phyloP scores from a whole-genome alignment of 345 rosid species.

The Brassica juncea region DNA sequence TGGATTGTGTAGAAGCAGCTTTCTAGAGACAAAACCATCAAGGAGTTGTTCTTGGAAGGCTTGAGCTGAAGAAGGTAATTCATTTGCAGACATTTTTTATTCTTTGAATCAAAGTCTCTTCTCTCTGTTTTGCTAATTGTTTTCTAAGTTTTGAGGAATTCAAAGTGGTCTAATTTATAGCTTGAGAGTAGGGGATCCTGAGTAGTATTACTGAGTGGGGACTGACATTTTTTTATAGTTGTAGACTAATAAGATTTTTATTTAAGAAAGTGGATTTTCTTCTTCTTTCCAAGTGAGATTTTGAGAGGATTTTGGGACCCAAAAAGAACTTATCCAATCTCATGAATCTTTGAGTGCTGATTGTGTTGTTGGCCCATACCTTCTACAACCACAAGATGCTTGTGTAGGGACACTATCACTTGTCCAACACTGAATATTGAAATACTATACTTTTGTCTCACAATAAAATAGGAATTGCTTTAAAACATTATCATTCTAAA shows the following conservation, averaged over 20 bases:
- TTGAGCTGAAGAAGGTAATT: conserved; percentile 37
- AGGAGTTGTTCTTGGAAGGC: conserved; percentile 32
- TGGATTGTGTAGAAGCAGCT: conserved; percentile 37
- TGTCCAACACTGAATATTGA: neutral
- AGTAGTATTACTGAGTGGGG: conserved; percentile 13
- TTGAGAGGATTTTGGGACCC: conserved; percentile 33
- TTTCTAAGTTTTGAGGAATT: conserved; percentile 14
- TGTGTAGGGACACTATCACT: conserved; percentile 27
- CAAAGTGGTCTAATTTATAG: conserved; percentile 24
- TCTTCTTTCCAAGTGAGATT: neutral
- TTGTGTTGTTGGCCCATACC: conserved; percentile 21
- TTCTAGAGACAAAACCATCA: conserved; percentile 37
- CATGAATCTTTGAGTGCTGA: conserved; percentile 23
- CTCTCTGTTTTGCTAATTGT: conserved; percentile 19
- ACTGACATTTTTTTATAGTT: conserved; percentile 9
- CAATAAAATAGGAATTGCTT: neutral
- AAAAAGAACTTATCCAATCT: conserved; percentile 17
- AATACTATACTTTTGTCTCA: conserved; percentile 13
- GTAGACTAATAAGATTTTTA: conserved; percentile 1
- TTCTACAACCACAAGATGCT: conserved; percentile 9
- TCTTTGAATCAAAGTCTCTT: conserved; percentile 8
- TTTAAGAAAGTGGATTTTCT: conserved; percentile 14
- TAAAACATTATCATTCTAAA: conserved; percentile 12
- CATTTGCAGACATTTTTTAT: conserved; percentile 20
- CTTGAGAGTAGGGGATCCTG: neutral